Base-by-base conservation (phyloP, 2,329 filamentous ascomycete species). In the Fusarium incarnatum region DNA sequence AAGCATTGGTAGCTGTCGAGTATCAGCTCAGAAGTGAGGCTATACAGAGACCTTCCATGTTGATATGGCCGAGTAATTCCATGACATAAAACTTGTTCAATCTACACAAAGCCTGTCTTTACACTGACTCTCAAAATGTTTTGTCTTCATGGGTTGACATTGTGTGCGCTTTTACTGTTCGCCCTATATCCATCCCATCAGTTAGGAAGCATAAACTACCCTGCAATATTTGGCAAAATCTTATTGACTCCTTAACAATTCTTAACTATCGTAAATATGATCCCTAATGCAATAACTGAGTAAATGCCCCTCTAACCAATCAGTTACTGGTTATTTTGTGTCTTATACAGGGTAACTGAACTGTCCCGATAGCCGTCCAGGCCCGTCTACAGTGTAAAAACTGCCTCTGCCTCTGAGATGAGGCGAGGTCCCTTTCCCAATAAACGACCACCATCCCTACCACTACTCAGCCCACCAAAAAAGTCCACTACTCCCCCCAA, bases 401-500 rank as follows among this genome's bases (percentile, higher is more conserved):
- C 15, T 28, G 28, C 28, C 28, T 28, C 28, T 28, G 20, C 7
- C 8, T 0, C n/a, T 30, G 23, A 30, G 28, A 12, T 30, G 28
- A 68, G 65, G 64, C 55, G 60, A 68, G 46, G 66, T 56, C 60
- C 60, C 60, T 68, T 68, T 68, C 64, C 60, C 58, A 13, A 67
- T 56, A 20, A 41, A 37, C 34, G 52, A 37, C 48, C 30, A 7
- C 25, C n/a, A 16, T 32, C 49, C 30, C 44, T 60, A 37, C 34
- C 58, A 55, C 45, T 59, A 46, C 30, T 68, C 59, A 64, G 59
- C 64, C 64, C 65, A 68, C 65, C 65, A 56, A 68, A 68, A 68
- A 63, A 50, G 53, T 45, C 64, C 48, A 44, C 58, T 44, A 23
- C 40, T 49, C 58, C 65, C 48, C 60, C 66, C 65, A 56, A 69